A percentile compares a stretch with the other conserved stretches of the same genome.
These are phyloP conservation scores for Sclerotinia sclerotiorum DNA, from an alignment of 2,329 filamentous ascomycete genomes.

Conservation along the genomic window DNA sequence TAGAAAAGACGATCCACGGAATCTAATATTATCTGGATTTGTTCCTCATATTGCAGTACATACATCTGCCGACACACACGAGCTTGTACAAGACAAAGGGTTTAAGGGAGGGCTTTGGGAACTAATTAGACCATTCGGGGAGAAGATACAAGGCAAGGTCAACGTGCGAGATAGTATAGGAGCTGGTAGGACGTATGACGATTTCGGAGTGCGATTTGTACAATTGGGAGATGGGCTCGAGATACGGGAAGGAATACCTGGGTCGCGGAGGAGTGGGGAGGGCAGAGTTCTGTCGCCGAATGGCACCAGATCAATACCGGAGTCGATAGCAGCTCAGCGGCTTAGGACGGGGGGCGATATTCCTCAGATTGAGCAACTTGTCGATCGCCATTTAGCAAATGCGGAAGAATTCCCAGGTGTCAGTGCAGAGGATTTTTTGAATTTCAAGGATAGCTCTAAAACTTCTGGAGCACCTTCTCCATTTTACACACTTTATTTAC, in stretches of 20 bases:
- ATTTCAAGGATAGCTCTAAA: slow-evolving; percentile 40
- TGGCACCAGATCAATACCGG: slow-evolving; percentile 28
- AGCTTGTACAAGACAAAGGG: slow-evolving; percentile 78
- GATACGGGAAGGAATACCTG: slow-evolving; percentile 46
- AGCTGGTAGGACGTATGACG: slow-evolving; percentile 77
- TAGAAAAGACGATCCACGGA: slow-evolving; percentile 50
- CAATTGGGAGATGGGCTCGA: slow-evolving; percentile 63
- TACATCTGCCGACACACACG: slow-evolving; percentile 82
- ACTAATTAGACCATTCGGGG: slow-evolving; percentile 85
- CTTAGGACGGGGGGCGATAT: slow-evolving; percentile 51
- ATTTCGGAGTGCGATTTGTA: slow-evolving; percentile 86
- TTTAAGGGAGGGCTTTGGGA: slow-evolving; percentile 80
- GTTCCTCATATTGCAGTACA: slow-evolving; percentile 86
- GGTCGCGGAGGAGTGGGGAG: slow-evolving; percentile 41
- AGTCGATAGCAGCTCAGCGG: slow-evolving; percentile 29
- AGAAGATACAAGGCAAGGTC: slow-evolving; percentile 82
- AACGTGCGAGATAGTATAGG: slow-evolving; percentile 89
- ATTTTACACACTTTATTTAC: slow-evolving; percentile 82
- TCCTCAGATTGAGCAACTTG: slow-evolving; percentile 73
- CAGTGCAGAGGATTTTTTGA: slow-evolving; percentile 42
- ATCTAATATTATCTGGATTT: slow-evolving; percentile 78
- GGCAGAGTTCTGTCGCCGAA: slow-evolving; percentile 31
- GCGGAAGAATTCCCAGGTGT: slow-evolving; percentile 55
- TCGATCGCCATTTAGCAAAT: slow-evolving; percentile 75
- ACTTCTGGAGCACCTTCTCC: slow-evolving; percentile 57